These are phyloP conservation scores for Pancytospora epiphaga DNA, from an alignment of 371 early-diverging fungal genomes.

Conservation along the genomic window DNA sequence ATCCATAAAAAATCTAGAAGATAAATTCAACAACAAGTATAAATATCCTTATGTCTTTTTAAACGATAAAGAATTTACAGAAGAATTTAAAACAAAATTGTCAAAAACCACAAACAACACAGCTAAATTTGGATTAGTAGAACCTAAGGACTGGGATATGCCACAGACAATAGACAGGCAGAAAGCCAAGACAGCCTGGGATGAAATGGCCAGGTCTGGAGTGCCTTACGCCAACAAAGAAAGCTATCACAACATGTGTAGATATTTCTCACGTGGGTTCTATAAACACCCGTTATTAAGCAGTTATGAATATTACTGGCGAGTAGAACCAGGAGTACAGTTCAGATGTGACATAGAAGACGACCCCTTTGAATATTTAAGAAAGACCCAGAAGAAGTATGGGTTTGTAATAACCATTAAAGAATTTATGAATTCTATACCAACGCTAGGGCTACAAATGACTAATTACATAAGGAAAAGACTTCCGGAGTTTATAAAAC, in stretches of 20 bases:
- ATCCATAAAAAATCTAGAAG: conserved; percentile 68
- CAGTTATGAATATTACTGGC: conserved; percentile 81
- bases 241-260: conserved; percentile 82
- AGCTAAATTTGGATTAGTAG: conserved; percentile 66
- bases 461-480: conserved; percentile 56
- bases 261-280: conserved; percentile 77
- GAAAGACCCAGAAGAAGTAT: conserved; percentile 70
- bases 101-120: conserved; percentile 47
- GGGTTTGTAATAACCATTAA: conserved; percentile 67
- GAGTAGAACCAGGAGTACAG: conserved; percentile 78
- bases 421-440: conserved; percentile 71
- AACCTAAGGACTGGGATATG: conserved; percentile 68
- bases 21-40: conserved; percentile 69
- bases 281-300: conserved; percentile 69
- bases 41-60: conserved; percentile 72
- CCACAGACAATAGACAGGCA: conserved; percentile 70
- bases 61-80: conserved; percentile 68
- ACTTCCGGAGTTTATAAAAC: conserved; percentile 16
- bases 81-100: conserved; percentile 65
- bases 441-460: conserved; percentile 68
- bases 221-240: conserved; percentile 72
- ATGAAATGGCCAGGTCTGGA: conserved; percentile 63
- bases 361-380: conserved; percentile 71
- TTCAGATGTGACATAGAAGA: conserved; percentile 71
- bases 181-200: conserved; percentile 63